phyloP scores from a whole-genome alignment of 352 stramenopile genomes.

The Phytopythium aichiense region DNA sequence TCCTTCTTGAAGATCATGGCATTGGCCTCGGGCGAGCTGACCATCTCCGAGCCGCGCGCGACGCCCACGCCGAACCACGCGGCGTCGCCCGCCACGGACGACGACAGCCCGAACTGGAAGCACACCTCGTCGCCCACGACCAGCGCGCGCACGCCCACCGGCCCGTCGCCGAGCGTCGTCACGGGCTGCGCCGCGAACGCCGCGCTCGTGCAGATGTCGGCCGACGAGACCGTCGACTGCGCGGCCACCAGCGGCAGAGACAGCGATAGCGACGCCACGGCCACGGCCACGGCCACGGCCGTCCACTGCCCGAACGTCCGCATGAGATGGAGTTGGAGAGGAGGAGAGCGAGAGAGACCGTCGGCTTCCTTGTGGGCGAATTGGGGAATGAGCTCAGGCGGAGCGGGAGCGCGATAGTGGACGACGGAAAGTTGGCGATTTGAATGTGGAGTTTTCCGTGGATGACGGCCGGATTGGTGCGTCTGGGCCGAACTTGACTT shows the following conservation, averaged over 20 bases:
- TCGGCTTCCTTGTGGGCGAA: neutral
- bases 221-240: slow-evolving; percentile 13
- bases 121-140: slow-evolving; percentile 55
- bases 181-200: slow-evolving; percentile 43
- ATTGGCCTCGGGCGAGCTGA: slow-evolving; percentile 61
- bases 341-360: neutral
- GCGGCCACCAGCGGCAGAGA: neutral
- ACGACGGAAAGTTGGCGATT: no score
- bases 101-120: slow-evolving; percentile 55
- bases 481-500: neutral
- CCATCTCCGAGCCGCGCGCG: slow-evolving; percentile 41
- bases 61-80: slow-evolving; percentile 66
- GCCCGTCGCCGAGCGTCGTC: slow-evolving; percentile 47
- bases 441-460: neutral
- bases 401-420: no score
- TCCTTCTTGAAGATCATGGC: slow-evolving; percentile 68
- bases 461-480: neutral
- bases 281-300: slow-evolving; percentile 3
- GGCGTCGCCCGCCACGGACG: slow-evolving; percentile 26
- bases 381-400: slow-evolving; percentile 2
- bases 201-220: slow-evolving; percentile 45
- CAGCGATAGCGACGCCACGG: neutral
- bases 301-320: slow-evolving; percentile 11
- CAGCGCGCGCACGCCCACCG: slow-evolving; percentile 56
- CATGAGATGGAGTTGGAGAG: slow-evolving; percentile 1